Percentiles rank a stretch among this genome's conserved stretches.
phyloP scores from a whole-genome alignment of 108 stramenopile species.

The Nitzschia sp. region DNA sequence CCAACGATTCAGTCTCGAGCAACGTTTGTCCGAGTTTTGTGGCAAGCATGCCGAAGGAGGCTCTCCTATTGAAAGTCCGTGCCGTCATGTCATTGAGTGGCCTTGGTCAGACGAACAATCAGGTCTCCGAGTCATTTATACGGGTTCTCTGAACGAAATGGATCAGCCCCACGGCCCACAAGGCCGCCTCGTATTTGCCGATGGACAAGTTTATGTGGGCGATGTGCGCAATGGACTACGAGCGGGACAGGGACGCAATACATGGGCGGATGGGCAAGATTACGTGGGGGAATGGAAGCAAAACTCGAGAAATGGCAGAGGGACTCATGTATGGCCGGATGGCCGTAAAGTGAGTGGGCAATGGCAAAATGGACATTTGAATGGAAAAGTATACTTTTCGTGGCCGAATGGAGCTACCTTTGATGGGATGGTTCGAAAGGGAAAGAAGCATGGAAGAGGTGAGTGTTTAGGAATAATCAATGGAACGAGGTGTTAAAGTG shows the following conservation, averaged over 20 bases:
- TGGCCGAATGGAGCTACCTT: conserved; percentile 50
- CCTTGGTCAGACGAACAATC: conserved; percentile 11
- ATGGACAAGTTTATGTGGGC: conserved; percentile 42
- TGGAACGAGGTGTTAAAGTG: background rate
- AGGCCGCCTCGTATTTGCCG: conserved; percentile 26
- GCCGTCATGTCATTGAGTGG: background rate
- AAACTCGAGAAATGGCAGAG: conserved; percentile 45
- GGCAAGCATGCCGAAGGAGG: conserved; percentile 14
- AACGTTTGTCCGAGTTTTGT: conserved; percentile 41
- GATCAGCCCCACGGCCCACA: conserved; percentile 27
- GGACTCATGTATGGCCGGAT: conserved; percentile 49
- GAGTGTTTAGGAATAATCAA: background rate
- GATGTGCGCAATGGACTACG: conserved; percentile 23
- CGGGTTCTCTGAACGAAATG: conserved; percentile 23
- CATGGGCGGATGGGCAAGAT: conserved; percentile 41
- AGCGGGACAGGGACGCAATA: conserved; percentile 29
- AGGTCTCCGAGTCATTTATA: conserved; percentile 23
- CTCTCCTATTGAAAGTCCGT: background rate
- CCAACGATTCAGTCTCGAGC: conserved; percentile 41
- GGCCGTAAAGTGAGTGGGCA: conserved; percentile 43
- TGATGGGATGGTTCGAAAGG: conserved; percentile 40
- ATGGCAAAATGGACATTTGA: conserved; percentile 47
- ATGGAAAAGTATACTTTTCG: conserved; percentile 43
- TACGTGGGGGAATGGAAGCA: conserved; percentile 52
- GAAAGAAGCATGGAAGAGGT: conserved; percentile 57